Conservation (phyloP, 2,329 filamentous ascomycete species). For the Pseudogymnoascus sp. region DNA sequence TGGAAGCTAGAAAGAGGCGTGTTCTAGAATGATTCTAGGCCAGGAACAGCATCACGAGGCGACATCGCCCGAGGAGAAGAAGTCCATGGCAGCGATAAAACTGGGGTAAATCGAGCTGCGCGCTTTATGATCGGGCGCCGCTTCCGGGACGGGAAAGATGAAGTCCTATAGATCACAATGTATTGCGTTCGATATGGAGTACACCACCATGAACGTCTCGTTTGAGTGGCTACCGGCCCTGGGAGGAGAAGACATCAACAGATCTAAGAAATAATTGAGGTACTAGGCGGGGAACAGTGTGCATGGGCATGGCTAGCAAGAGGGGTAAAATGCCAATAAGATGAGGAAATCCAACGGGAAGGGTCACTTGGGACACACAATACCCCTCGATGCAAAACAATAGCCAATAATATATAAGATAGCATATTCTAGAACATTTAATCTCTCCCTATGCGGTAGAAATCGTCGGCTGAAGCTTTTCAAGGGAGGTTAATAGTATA, state of each 20-base stretch:
- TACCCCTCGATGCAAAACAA: not conserved
- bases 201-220: not conserved
- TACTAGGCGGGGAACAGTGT: not conserved
- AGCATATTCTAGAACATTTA: not conserved
- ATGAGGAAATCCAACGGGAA: not conserved
- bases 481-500: not conserved
- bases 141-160: constrained; percentile 1
- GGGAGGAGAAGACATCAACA: not conserved
- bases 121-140: not conserved
- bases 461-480: not conserved
- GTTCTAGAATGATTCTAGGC: not conserved
- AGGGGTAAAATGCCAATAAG: constrained; percentile 1
- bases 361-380: not conserved
- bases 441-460: not conserved
- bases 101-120: not conserved
- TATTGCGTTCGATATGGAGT: not conserved
- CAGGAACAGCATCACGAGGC: not conserved
- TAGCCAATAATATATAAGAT: not conserved
- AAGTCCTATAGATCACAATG: not conserved
- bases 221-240: not conserved
- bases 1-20: not conserved
- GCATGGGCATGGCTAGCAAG: not conserved
- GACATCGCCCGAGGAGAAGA: not conserved
- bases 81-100: not conserved
- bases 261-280: not conserved